A percentile compares a stretch with the other conserved stretches of the same genome.
Evolutionary conservation across 495 filamentous ascomycete species (phyloP).

Genomic region (Parmelia sp.): DNA sequence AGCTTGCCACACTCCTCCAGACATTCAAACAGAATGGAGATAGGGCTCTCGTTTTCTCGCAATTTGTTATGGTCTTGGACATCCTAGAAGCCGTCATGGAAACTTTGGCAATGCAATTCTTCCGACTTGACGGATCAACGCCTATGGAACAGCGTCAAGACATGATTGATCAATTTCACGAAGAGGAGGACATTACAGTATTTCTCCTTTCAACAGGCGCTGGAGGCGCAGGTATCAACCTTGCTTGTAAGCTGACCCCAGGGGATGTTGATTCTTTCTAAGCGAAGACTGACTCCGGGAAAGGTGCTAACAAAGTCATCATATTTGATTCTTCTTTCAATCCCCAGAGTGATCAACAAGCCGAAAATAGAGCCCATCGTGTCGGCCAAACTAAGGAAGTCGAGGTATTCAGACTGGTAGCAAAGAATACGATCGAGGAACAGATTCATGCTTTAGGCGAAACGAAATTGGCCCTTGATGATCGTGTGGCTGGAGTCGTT

Average conservation of each 20-base stretch:
- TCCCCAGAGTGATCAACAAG: conserved; percentile 92
- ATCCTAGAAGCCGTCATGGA: conserved; percentile 79
- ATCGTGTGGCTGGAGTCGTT: conserved; percentile 65
- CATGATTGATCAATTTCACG: conserved; percentile 78
- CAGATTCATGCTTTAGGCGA: conserved; percentile 83
- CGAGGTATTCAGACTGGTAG: conserved; percentile 78
- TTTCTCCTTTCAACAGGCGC: conserved; percentile 92
- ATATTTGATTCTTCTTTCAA: conserved; percentile 96
- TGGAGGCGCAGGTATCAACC: conserved; percentile 90
- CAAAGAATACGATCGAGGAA: conserved; percentile 80
- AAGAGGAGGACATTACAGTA: conserved; percentile 69
- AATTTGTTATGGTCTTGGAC: conserved; percentile 87
- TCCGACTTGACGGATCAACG: conserved; percentile 79
- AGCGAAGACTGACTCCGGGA: neutral
- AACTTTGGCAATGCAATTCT: conserved; percentile 63
- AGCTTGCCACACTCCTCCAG: conserved; percentile 64
- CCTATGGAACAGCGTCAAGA: conserved; percentile 76
- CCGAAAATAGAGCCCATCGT: conserved; percentile 91
- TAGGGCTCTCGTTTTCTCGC: conserved; percentile 79
- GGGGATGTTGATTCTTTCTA: neutral
- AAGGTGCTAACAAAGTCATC: conserved; percentile 82
- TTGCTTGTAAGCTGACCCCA: conserved; percentile 49
- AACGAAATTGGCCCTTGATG: conserved; percentile 88
- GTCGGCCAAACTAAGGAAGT: conserved; percentile 87
- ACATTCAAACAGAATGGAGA: conserved; percentile 77